phyloP scores from a whole-genome alignment of 2,329 filamentous ascomycete genomes.

The Cercospora zeina region DNA sequence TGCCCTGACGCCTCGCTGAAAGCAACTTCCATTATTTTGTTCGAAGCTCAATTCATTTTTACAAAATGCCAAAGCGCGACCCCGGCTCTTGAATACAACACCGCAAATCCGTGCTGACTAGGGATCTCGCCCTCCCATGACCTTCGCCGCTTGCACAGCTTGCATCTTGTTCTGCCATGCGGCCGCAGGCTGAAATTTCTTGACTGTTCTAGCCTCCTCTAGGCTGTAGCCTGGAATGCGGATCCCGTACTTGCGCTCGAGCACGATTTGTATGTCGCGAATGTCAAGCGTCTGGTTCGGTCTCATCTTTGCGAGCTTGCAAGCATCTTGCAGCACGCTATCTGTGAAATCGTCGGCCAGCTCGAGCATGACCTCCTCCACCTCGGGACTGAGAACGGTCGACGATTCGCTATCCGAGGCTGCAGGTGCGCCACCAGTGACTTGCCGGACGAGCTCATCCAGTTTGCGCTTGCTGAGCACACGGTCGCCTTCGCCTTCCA shows the following conservation, averaged over 20 bases:
- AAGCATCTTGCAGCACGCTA: constrained; percentile 81
- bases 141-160: constrained; percentile 91
- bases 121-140: constrained; percentile 47
- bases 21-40: neutral
- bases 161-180: constrained; percentile 98
- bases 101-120: neutral
- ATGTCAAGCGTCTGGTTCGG: constrained; percentile 86
- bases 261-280: constrained; percentile 59
- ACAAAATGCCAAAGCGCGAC: neutral
- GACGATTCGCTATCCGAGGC: constrained; percentile 59
- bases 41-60: neutral
- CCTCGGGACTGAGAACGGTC: constrained; percentile 78
- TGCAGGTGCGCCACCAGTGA: constrained; percentile 78
- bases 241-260: constrained; percentile 67
- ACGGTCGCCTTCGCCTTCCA: constrained; percentile 88
- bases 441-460: constrained; percentile 90
- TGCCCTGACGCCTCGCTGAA: constrained; percentile 17
- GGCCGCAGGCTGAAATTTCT: constrained; percentile 84
- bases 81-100: neutral
- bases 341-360: constrained; percentile 95
- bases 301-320: constrained; percentile 88
- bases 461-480: constrained; percentile 98
- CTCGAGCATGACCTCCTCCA: constrained; percentile 90
- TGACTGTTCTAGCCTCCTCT: constrained; percentile 89
- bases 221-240: constrained; percentile 90